These are phyloP conservation scores for Colletotrichum aenigma DNA, from an alignment of 2,329 filamentous ascomycete genomes.

Conservation along the genomic window DNA sequence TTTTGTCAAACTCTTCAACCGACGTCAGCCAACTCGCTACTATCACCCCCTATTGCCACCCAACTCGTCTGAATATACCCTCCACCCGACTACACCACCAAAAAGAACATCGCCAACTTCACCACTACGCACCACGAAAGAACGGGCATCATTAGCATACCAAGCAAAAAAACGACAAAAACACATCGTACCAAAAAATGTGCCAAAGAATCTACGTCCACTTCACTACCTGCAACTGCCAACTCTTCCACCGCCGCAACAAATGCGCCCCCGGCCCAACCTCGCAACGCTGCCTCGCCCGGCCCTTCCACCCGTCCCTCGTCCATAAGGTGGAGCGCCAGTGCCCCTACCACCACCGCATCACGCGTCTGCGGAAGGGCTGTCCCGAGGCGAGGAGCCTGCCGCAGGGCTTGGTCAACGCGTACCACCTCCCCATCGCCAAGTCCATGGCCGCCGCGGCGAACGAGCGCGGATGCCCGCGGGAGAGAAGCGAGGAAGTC, in stretches of 20 bases:
- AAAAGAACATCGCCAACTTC: background rate
- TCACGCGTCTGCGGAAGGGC: background rate
- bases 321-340: background rate
- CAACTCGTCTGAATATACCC: background rate
- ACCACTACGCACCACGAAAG: background rate
- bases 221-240: constrained; percentile 3
- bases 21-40: background rate
- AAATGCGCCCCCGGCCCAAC: background rate
- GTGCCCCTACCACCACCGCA: constrained; percentile 3
- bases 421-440: background rate
- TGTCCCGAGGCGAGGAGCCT: background rate
- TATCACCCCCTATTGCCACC: background rate
- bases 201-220: constrained; percentile 2
- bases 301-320: background rate
- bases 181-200: background rate
- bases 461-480: background rate
- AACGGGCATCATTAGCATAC: background rate
- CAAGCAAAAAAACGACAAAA: background rate
- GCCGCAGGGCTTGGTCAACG: background rate
- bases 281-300: background rate
- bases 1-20: background rate
- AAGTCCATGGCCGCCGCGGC: background rate
- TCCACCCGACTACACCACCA: background rate
- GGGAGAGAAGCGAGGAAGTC: background rate
- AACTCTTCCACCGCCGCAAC: background rate